phyloP scores from a whole-genome alignment of 371 early-diverging fungal species.

The Circinella umbellata region DNA sequence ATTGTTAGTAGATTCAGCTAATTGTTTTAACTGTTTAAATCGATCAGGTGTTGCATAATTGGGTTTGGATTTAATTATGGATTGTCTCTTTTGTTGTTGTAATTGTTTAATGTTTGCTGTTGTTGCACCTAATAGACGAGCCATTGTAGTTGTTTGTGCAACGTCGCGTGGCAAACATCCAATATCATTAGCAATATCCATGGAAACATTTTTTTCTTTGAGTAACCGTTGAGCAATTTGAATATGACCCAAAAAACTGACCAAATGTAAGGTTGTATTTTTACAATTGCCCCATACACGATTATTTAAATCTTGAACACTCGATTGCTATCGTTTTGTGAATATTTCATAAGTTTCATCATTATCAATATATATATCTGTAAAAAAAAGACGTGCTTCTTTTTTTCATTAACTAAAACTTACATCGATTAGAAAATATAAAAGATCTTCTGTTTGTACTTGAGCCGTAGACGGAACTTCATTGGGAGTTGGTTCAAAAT shows the following conservation, averaged over 20 bases:
- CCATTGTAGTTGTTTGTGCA: constrained; percentile 19
- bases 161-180: constrained; percentile 23
- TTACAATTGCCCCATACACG: constrained; percentile 22
- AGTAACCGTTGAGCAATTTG: constrained; percentile 22
- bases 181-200: constrained; percentile 19
- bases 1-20: constrained; percentile 18
- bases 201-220: constrained; percentile 12
- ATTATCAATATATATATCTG: no score
- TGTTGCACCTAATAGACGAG: background rate
- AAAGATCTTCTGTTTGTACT: constrained; percentile 16
- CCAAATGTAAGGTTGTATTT: constrained; percentile 26
- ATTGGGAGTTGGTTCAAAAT: constrained; percentile 15
- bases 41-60: constrained; percentile 17
- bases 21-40: constrained; percentile 21
- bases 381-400: no score
- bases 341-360: no score
- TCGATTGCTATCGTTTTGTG: background rate
- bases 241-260: constrained; percentile 22
- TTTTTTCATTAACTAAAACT: background rate
- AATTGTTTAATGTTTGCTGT: background rate
- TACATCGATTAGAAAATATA: constrained; percentile 24
- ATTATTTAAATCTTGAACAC: constrained; percentile 14
- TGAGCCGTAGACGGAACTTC: constrained; percentile 17
- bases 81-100: background rate
- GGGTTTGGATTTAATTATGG: background rate